phyloP scores from a whole-genome alignment of 1,284 basidiomycete genomes.

The Caloboletus firmus region DNA sequence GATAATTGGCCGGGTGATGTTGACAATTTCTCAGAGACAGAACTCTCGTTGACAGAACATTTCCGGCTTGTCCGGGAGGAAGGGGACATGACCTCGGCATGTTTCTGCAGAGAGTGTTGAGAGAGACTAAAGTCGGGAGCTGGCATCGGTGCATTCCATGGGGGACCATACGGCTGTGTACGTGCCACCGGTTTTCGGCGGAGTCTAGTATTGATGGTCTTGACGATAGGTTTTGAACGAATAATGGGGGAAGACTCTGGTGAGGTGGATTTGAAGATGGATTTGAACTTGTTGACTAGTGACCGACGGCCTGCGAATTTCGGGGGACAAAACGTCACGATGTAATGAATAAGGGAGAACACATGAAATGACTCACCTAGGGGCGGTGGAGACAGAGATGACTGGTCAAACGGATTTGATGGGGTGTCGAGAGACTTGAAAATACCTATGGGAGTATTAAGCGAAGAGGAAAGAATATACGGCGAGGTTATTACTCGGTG shows the following conservation, averaged over 20 bases:
- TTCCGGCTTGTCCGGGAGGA: neutral
- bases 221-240: constrained; percentile 4
- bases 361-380: neutral
- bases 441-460: constrained; percentile 5
- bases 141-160: constrained; percentile 42
- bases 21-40: neutral
- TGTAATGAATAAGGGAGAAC: neutral
- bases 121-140: constrained; percentile 6
- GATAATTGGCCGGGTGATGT: constrained; percentile 9
- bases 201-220: constrained; percentile 6
- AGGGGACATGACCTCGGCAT: neutral
- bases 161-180: constrained; percentile 45
- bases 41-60: neutral
- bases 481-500: constrained; percentile 12
- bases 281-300: constrained; percentile 23
- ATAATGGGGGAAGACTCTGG: constrained; percentile 3
- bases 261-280: constrained; percentile 24
- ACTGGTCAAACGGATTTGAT: neutral
- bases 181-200: constrained; percentile 29
- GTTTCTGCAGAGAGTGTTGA: constrained; percentile 8
- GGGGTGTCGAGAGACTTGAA: neutral
- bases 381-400: neutral
- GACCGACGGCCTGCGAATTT: constrained; percentile 5
- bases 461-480: neutral
- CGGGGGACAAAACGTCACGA: neutral